A percentile compares a stretch with the other conserved stretches of the same genome.
Conservation (phyloP, 352 stramenopile species). For the Globisporangium recalcitrans region DNA sequence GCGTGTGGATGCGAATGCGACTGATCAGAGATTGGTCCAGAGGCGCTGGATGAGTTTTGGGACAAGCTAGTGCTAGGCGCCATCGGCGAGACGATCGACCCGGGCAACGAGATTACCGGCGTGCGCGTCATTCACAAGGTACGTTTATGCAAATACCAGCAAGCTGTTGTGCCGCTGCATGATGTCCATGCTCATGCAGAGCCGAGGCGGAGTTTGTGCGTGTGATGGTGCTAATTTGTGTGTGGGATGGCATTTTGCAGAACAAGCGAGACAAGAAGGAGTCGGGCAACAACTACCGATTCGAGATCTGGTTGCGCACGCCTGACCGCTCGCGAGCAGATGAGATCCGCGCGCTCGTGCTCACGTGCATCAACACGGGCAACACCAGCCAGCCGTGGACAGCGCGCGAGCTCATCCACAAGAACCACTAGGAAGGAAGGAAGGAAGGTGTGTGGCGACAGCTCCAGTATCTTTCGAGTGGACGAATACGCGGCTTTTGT, state of each 20-base stretch:
- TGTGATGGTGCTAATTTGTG: not conserved
- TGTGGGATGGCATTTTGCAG: conserved; percentile 17
- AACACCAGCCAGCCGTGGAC: conserved; percentile 42
- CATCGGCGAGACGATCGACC: conserved; percentile 87
- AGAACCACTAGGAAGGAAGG: conserved; percentile 55
- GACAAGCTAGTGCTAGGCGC: conserved; percentile 87
- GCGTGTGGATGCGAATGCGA: conserved; percentile 3
- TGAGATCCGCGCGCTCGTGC: conserved; percentile 66
- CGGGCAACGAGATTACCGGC: conserved; percentile 86
- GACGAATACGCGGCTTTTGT: not conserved
- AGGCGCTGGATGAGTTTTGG: conserved; percentile 86
- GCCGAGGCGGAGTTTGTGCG: not conserved
- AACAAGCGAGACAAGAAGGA: conserved; percentile 87
- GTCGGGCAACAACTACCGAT: conserved; percentile 78
- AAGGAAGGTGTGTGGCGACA: too few relatives aligned
- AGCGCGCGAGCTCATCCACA: conserved; percentile 69
- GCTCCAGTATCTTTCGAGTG: not conserved
- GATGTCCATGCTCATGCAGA: not conserved
- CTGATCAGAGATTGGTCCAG: conserved; percentile 50
- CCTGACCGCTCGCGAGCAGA: conserved; percentile 55
- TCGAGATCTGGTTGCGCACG: conserved; percentile 79
- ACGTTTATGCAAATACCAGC: conserved; percentile 5
- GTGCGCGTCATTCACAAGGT: conserved; percentile 90
- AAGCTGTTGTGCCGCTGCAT: too few relatives aligned
- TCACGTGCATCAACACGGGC: conserved; percentile 64